Base-by-base conservation (phyloP, 1,284 basidiomycete species). In the Fomitopsis betulina region DNA sequence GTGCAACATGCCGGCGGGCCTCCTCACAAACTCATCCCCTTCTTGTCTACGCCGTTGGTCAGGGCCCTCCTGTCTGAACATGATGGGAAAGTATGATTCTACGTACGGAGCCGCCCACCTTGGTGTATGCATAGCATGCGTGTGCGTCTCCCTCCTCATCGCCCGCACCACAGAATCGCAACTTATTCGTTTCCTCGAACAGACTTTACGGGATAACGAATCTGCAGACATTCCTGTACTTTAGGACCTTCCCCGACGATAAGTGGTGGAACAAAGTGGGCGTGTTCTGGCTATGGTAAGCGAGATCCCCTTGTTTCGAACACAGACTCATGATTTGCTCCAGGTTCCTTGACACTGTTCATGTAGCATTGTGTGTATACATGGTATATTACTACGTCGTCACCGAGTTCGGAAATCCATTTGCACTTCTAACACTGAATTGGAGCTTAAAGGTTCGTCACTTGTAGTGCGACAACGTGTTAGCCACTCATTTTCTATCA, bases 211-310 rank as follows among this genome's bases (percentile, higher is more conserved):
- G 76, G 2, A 65, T 75, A 33, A 75, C 75, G 5, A 70, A 72
- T 52, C 68, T 78, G 2, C 77, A 78, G 55, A 67, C 72, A 2
- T 76, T 72, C 60, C 62, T 74, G 12, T 78, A 77, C 63, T 77
- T 70, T 53, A 66, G 69, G 47, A 70, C 69, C 19, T 78, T 76
- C 56, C 69, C 68, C 2, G 64, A 71, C 17, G 77, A 79, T 59
- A 68, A 67, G 62, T 39, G 60, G n/a, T 63, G 74, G 53, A 71
- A 76, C 54, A 76, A 74, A 60, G 39, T 67, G 7, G 70, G 74
- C 23, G 77, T 78, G 45, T 56, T 72, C 65, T 62, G 63, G 61
- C 63, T 66, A 5, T 66, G 61, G 65, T 63, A 25, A 42, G 65
- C 54, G 5, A 25, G 2, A 1, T 13, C 19, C 19, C 33, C 47